Percentiles rank a stretch among this genome's conserved stretches.
phyloP scores from a whole-genome alignment of 108 stramenopile species.

The Thalassiosira profunda region DNA sequence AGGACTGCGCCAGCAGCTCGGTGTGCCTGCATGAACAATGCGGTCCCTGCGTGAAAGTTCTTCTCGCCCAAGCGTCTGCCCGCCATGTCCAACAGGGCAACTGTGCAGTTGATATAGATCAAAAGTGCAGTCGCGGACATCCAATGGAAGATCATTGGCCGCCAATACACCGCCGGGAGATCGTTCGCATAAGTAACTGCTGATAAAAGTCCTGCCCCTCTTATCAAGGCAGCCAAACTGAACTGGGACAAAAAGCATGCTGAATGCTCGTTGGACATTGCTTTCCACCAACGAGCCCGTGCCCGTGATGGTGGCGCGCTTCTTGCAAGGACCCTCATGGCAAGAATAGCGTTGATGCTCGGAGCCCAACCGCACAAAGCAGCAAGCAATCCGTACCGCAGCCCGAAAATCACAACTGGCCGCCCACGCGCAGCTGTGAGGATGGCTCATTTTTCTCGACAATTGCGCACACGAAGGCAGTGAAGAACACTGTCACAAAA shows the following conservation, averaged over 20 bases:
- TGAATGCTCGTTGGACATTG: slow-evolving; percentile 8
- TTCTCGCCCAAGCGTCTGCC: slow-evolving; percentile 20
- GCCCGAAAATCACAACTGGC: slow-evolving; percentile 40
- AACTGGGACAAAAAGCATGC: slow-evolving; percentile 34
- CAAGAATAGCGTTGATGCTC: slow-evolving; percentile 17
- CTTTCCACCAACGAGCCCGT: too few species aligned
- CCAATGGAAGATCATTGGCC: slow-evolving; percentile 1
- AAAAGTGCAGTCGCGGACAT: not conserved
- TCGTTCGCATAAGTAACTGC: slow-evolving; percentile 1
- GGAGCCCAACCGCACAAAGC: slow-evolving; percentile 19
- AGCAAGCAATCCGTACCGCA: slow-evolving; percentile 40
- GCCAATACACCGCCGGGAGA: not conserved
- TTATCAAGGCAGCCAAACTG: not conserved
- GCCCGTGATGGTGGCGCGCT: not conserved
- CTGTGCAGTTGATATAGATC: slow-evolving; percentile 8
- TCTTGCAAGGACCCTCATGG: slow-evolving; percentile 7
- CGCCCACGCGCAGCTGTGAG: slow-evolving; percentile 16
- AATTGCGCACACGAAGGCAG: slow-evolving; percentile 31
- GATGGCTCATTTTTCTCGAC: slow-evolving; percentile 17
- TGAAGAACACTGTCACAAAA: slow-evolving; percentile 16
- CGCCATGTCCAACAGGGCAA: slow-evolving; percentile 3
- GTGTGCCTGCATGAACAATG: not conserved
- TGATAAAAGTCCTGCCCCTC: slow-evolving; percentile 1
- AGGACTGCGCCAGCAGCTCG: slow-evolving; percentile 1
- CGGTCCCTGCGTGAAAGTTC: slow-evolving; percentile 4